A percentile compares a stretch with the other conserved stretches of the same genome.
Evolutionary conservation across 2,329 filamentous ascomycete species (phyloP).

Genomic region (Alternaria tenuissima): DNA sequence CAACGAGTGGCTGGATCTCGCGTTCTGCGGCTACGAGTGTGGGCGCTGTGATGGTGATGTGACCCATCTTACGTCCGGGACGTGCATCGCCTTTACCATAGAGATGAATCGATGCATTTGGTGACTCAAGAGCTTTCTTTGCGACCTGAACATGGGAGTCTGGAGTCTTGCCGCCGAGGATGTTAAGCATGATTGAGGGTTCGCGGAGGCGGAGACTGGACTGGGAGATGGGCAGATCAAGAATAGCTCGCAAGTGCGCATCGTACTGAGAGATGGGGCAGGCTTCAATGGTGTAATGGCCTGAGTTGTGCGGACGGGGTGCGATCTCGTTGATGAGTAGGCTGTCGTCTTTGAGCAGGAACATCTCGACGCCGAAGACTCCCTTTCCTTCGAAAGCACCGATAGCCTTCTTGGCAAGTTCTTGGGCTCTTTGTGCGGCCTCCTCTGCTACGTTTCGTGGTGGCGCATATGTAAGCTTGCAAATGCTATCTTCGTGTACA

Average conservation of each 20-base stretch:
- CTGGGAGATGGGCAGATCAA: slow-evolving; percentile 67
- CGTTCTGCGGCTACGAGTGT: slow-evolving; percentile 73
- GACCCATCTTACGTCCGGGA: slow-evolving; percentile 92
- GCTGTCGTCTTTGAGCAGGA: slow-evolving; percentile 75
- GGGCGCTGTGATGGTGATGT: slow-evolving; percentile 81
- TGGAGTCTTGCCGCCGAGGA: slow-evolving; percentile 62
- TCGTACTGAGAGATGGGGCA: slow-evolving; percentile 91
- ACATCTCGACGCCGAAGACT: slow-evolving; percentile 97
- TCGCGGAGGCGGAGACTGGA: slow-evolving; percentile 65
- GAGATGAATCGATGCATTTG: slow-evolving; percentile 75
- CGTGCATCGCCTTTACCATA: slow-evolving; percentile 89
- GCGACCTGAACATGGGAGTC: slow-evolving; percentile 70
- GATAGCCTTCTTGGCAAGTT: slow-evolving; percentile 81
- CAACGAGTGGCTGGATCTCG: slow-evolving; percentile 74
- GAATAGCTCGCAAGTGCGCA: slow-evolving; percentile 84
- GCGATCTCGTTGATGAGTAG: slow-evolving; percentile 89
- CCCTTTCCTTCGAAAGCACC: slow-evolving; percentile 84
- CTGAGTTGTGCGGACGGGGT: slow-evolving; percentile 86
- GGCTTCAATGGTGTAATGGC: slow-evolving; percentile 94
- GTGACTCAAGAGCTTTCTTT: slow-evolving; percentile 64
- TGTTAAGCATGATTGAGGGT: slow-evolving; percentile 69
- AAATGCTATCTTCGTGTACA: slow-evolving; percentile 93
- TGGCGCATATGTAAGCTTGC: slow-evolving; percentile 89
- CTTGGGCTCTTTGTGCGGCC: slow-evolving; percentile 72
- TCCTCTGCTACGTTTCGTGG: slow-evolving; percentile 72